Base-by-base conservation (phyloP, 495 filamentous ascomycete genomes). In the Xylaria palmicola region DNA sequence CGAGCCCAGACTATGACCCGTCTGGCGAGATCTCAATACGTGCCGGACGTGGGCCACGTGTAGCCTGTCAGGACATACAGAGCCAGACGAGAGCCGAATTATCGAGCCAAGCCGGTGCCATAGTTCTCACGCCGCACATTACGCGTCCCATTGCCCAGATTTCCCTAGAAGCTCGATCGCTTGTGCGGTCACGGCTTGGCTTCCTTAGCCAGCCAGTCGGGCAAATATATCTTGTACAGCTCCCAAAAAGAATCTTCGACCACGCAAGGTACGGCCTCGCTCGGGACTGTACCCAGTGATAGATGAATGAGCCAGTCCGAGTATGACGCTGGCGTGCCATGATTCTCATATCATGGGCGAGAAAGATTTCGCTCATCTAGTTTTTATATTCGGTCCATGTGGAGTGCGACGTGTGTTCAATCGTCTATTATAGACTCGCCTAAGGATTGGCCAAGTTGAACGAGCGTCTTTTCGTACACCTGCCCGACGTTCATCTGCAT, bases 381-480 rank as follows among this genome's bases (percentile, higher is more conserved):
- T 43, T 5, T 43, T 5, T 1, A n/a, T 39, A n/a, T 41, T 51
- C 10, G 7, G 26, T 12, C 1, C 1, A n/a, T 50, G n/a, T 34
- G 6, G 2, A 41, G 24, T 2, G 29, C 2, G 32, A 59, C 26
- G 3, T 8, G 3, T 8, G 8, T 24, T 59, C 48, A 64, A 30
- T 60, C 60, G 34, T 37, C 51, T 44, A 54, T 34, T 37, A 60
- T 60, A 27, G 48, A 58, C 19, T 58, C 32, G 32, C 79, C 84
- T 27, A 90, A 67, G 17, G 79, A 79, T 68, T 85, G 86, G 4
- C 86, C 89, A 4, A 94, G 72, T 70, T 88, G 80, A 50, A 88
- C 82, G 61, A 96, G 79, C 0, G 90, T 93, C 66, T 81, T 79
- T 71, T 93, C 90, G 74, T 93, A 96, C 0, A 95, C 87, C 62